Base-by-base conservation (phyloP, 805 yeast species). In the Cyberlindnera samutprakarnensis region DNA sequence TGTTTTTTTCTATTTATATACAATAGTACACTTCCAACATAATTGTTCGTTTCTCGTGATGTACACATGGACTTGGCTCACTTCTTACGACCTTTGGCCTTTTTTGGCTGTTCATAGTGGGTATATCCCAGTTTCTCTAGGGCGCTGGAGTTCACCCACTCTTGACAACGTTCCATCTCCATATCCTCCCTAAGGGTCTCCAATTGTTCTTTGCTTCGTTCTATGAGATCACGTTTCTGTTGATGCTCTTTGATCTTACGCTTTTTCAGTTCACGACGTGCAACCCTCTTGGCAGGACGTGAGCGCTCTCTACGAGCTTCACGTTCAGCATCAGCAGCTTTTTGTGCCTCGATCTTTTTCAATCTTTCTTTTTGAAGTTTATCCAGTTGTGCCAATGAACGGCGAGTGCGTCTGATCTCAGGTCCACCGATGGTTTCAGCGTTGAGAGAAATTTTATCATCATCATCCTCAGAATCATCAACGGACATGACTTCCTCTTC, bases 131-230 rank as follows among this genome's bases (percentile, higher is more conserved):
- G 54, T 25, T 53, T 50, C 10, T 72, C 78, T 12, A 67, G 41
- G 2, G 84, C 82, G 13, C 64, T 56, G 7, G 74, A 64, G 44
- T 78, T 78, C 17, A 74, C 75, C 84, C 85, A 78, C 35, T 71
- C 74, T 3, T 65, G 47, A 20, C 75, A 72, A 32, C 77, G 54
- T 14, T 60, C 57, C 31, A 59, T 46, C 36, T 63, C 72, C 32
- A 67, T 57, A 15, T 66, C 64, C 11, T 56, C 49, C 28, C 51
- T 47, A 38, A 66, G 46, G 9, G 53, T 50, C 2, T 42, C 51
- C 33, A 72, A 43, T 22, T 51, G 47, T 17, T 43, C 45, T 28
- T 41, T 39, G 2, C 59, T 53, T 2, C 40, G 33, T 11, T 45
- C 53, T 12, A 53, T 30, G 7, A 39, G 35, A 15, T 38, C 36